Evolutionary conservation across 2,329 filamentous ascomycete genomes (phyloP), one percentile per base, ranked within the genome.

Genomic region (Diaporthe helianthi): DNA sequence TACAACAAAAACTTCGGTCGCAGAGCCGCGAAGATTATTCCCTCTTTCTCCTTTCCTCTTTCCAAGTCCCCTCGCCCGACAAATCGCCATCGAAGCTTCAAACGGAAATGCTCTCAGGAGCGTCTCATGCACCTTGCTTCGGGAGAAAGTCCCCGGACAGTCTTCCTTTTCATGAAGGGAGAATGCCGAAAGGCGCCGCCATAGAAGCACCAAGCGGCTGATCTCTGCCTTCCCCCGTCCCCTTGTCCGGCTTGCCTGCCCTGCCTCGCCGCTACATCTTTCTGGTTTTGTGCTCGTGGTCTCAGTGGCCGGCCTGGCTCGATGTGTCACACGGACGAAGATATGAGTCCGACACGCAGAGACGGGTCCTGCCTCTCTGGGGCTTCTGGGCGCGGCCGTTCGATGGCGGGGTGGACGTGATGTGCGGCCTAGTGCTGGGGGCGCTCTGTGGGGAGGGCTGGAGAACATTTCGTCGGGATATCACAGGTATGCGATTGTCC

Each of bases 121-220:
- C 77, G 73, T 78, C 76, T 78, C 75, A 71, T 61, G 72, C 22
- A 24, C 52, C 73, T 76, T 79, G 94, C 94, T 98, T 98, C 96
- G 94, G 95, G 95, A 97, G 95, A 98, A 98, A 98, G 95, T 98
- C 95, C 95, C 95, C 95, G 95, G 95, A 98, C 94, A 90, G 83
- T 79, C 74, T 76, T 75, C 73, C 76, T 79, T 74, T 69, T 73
- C 66, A 73, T 75, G 77, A 78, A 77, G 76, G 77, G 77, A 83
- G 80, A 84, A 81, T 88, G 94, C 93, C 93, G 93, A 97, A 97
- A 98, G 93, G 93, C 94, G 93, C 93, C 94, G 94, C 94, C 95
- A 97, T 94, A 98, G 90, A 97, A 97, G 94, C 94, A 94, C 87
- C 85, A 65, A 29, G 94, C 93, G 93, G 93, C 91, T 94, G 83